Evolutionary conservation across 306 rosid species (phyloP), one percentile per base, ranked within the genome.

Genomic region (Comarum palustre): DNA sequence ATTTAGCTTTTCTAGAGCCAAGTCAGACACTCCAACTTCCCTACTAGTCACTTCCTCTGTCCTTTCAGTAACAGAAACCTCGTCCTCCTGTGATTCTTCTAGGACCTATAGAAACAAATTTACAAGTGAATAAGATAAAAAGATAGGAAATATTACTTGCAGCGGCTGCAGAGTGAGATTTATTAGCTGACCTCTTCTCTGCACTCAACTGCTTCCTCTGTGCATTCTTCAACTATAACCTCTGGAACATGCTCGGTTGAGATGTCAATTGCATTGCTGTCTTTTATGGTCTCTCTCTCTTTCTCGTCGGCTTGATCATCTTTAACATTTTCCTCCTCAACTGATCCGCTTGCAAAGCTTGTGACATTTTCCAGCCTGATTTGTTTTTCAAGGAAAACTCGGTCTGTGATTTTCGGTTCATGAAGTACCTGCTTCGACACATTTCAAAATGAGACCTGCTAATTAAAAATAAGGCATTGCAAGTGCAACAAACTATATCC

Each of bases 301-400:
- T 75, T 75, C 64, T 72, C 60, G 6, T 50, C 13, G 5, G 50
- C 76, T 67, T 73, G 78, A 31, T 24, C 66, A 17, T 43, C 43
- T 38, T 59, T 69, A 54, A 60, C 64, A 31, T 43, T 71, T 60
- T 77, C 86, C 50, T 64, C 75, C 67, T 51, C 74, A 51, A 19
- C 68, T 60, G 41, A 19, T 50, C 71, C 71, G 13, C 78, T 43
- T 25, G 68, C 27, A 59, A 45, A 61, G 67, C 29, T 25, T 34
- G 0, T 1, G 9, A 36, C 41, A 36, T 5, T 36, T 36, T 5
- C 41, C 41, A 5, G 8, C 38, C 22, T 41, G 66, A 41, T 29
- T 45, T 64, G 74, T 74, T 78, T 82, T 74, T 61, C 52, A 16
- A 25, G 6, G 25, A 68, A 59, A 74, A 68, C 62, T 70, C 50